phyloP scores from a whole-genome alignment of 2,329 filamentous ascomycete species.

The Colletotrichum tropicicola region DNA sequence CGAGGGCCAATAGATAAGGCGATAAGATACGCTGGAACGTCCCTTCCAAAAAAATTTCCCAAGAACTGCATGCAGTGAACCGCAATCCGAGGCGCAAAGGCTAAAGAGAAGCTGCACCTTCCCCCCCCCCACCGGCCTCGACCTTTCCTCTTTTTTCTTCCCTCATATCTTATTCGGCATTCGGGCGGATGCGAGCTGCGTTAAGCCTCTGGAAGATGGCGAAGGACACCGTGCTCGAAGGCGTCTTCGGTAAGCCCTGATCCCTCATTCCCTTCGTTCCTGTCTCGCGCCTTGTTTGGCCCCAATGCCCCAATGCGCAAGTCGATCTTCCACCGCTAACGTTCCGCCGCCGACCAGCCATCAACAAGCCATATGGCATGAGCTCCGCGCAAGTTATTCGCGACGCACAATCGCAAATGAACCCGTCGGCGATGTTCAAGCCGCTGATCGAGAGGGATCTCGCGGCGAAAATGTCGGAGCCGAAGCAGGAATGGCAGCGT shows the following conservation, averaged over 20 bases:
- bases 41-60: slow-evolving; percentile 25
- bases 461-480: slow-evolving; percentile 63
- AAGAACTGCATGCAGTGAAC: slow-evolving; percentile 22
- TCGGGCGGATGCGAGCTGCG: slow-evolving; percentile 41
- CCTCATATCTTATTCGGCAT: neutral
- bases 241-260: slow-evolving; percentile 62
- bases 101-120: slow-evolving; percentile 15
- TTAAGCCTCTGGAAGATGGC: slow-evolving; percentile 58
- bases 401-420: slow-evolving; percentile 85
- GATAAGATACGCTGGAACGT: slow-evolving; percentile 22
- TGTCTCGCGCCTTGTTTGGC: slow-evolving; percentile 9
- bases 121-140: neutral
- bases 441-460: slow-evolving; percentile 77
- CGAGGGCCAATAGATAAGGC: slow-evolving; percentile 26
- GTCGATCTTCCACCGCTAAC: slow-evolving; percentile 1
- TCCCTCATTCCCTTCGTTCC: neutral
- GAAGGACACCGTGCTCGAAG: slow-evolving; percentile 61
- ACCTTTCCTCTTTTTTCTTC: neutral
- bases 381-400: slow-evolving; percentile 92
- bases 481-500: slow-evolving; percentile 66
- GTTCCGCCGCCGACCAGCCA: slow-evolving; percentile 62
- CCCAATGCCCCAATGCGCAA: neutral
- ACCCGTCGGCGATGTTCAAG: slow-evolving; percentile 80
- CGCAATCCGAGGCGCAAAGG: slow-evolving; percentile 25
- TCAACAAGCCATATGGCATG: slow-evolving; percentile 90